Percentiles rank a stretch among this genome's conserved stretches.
Evolutionary conservation across 2,329 filamentous ascomycete species (phyloP).

Genomic region (Botrytis aclada): DNA sequence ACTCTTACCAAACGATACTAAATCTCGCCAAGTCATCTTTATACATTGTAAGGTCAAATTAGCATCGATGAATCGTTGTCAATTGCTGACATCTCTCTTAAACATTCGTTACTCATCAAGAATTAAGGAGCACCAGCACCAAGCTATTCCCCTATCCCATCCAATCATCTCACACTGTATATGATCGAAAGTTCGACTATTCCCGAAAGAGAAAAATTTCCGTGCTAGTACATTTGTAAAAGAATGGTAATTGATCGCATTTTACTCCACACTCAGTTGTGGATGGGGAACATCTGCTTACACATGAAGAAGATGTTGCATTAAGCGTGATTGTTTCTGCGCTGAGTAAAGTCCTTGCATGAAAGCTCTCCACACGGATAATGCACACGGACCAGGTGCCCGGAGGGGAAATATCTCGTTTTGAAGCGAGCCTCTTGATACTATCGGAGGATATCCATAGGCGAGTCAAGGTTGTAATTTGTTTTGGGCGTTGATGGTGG

Average conservation of each 20-base stretch:
- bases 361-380: background rate
- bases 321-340: background rate
- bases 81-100: background rate
- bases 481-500: background rate
- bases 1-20: background rate
- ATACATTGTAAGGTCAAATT: background rate
- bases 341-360: constrained; percentile 1
- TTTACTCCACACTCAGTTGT: background rate
- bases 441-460: background rate
- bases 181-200: background rate
- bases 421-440: background rate
- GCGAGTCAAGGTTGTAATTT: background rate
- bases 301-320: background rate
- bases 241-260: background rate
- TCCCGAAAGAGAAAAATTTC: background rate
- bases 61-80: background rate
- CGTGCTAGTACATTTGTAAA: background rate
- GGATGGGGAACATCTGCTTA: background rate
- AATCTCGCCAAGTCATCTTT: background rate
- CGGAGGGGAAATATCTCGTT: background rate
- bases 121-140: background rate
- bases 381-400: background rate
- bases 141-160: background rate
- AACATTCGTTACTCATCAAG: background rate
- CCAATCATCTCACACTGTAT: background rate